Evolutionary conservation across 768 basidiomycete genomes (phyloP).

Genomic region (Paxillus involutus): DNA sequence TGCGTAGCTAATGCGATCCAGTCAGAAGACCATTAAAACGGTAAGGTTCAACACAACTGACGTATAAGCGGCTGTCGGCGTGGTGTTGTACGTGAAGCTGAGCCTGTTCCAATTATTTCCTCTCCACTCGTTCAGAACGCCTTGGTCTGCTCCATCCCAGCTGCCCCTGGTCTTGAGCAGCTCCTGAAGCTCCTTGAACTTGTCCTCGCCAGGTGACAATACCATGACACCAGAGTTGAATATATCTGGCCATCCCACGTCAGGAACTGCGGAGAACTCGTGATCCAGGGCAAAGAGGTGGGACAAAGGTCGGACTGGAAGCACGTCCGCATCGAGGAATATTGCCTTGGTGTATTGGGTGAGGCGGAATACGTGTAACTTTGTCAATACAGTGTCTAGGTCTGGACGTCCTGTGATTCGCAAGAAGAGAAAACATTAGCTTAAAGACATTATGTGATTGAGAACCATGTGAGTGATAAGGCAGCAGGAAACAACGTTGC

Average conservation of each 20-base stretch:
- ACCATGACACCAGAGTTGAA: constrained; percentile 99
- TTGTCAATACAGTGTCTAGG: constrained; percentile 91
- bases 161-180: constrained; percentile 78
- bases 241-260: constrained; percentile 99
- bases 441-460: background rate
- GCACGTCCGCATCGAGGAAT: constrained; percentile 91
- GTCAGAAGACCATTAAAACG: constrained; percentile 27
- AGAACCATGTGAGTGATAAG: constrained; percentile 9
- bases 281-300: constrained; percentile 85
- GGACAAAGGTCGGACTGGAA: constrained; percentile 83
- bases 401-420: constrained; percentile 79
- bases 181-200: constrained; percentile 71
- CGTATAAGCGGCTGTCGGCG: constrained; percentile 96
- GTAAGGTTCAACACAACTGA: constrained; percentile 43
- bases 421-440: constrained; percentile 14
- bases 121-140: constrained; percentile 94
- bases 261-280: constrained; percentile 91
- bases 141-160: constrained; percentile 99
- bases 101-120: constrained; percentile 86
- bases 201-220: constrained; percentile 74
- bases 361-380: constrained; percentile 93
- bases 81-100: constrained; percentile 98
- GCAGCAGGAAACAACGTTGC: constrained; percentile 20
- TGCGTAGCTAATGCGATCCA: constrained; percentile 65
- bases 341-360: constrained; percentile 82